Evolutionary conservation across 805 yeast species (phyloP), one percentile per base, ranked within the genome.

Genomic region (Torulaspora franciscae): DNA sequence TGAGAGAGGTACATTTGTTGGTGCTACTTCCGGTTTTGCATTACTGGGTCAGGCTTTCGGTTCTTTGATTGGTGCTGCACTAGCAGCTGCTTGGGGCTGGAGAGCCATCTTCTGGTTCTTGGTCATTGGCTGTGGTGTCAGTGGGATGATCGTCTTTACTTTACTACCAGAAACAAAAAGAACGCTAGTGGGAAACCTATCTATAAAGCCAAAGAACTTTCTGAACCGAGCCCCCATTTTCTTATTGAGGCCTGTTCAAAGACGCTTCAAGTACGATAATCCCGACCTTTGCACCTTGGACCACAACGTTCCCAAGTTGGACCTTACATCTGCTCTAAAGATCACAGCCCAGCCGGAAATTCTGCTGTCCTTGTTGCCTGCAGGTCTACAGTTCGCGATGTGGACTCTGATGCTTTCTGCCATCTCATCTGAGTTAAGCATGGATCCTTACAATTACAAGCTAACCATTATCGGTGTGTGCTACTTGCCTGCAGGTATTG

Each of bases 1-100:
- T 11, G 79, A 81, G 48, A 72, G 95, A 51, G 95, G 95, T 5
- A 75, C 81, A 0, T 74, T 76, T 52, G 79, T 81, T 38, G 93
- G 93, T 0, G 59, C 81, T 7, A 76, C 79, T 1, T 66, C 77
- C 6, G 90, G 93, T 0, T 65, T 82, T 34, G 77, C 81, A 2
- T 68, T 83, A 32, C 59, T 83, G 22, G 95, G 95, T 0, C 86
- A 83, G 57, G 87, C 85, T 3, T 72, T 87, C 50, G 89, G 93
- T 2, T 85, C 93, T 0, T 65, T 88, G 27, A 63, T 86, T 14
- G 85, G 68, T 45, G 73, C 73, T 5, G 67, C 62, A 0, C 55
- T 68, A 29, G 61, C 68, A 7, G 74, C 77, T 4, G 61, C 69
- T 3, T 68, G 68, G 42, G 70, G 78, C 24, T 87, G 96, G 95